A percentile compares a stretch with the other conserved stretches of the same genome.
Conservation (phyloP, 805 yeast genomes). For the Ogataea trehaloabstinens region DNA sequence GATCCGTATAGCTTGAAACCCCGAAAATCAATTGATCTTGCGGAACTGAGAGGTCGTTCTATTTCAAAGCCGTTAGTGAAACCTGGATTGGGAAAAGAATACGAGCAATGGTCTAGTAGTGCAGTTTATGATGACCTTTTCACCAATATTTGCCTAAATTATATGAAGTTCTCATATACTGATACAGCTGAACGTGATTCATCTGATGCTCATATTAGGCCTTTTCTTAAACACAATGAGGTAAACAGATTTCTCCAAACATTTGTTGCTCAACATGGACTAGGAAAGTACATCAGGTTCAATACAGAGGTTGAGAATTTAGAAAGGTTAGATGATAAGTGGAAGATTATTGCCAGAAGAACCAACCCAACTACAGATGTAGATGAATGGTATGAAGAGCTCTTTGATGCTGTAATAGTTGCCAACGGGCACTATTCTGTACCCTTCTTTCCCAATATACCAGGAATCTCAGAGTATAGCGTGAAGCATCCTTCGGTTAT, state of each 20-base stretch:
- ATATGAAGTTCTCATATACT: constrained; percentile 63
- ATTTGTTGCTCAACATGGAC: constrained; percentile 40
- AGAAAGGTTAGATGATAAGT: constrained; percentile 33
- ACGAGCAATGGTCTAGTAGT: constrained; percentile 32
- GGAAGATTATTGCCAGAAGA: constrained; percentile 31
- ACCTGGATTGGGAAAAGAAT: constrained; percentile 13
- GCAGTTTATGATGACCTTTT: constrained; percentile 66
- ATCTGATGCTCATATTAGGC: constrained; percentile 22
- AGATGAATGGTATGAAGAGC: constrained; percentile 41
- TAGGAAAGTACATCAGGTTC: constrained; percentile 39
- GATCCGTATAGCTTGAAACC: constrained; percentile 23
- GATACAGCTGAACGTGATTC: constrained; percentile 40
- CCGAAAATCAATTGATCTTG: constrained; percentile 24
- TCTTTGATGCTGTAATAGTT: constrained; percentile 41
- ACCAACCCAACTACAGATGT: constrained; percentile 6
- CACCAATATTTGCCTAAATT: constrained; percentile 60
- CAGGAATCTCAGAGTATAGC: constrained; percentile 33
- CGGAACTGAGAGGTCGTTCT: constrained; percentile 17
- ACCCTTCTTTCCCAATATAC: constrained; percentile 38
- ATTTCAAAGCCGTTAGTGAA: constrained; percentile 24
- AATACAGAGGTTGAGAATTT: constrained; percentile 43
- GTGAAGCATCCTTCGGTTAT: constrained; percentile 31
- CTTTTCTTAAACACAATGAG: constrained; percentile 52
- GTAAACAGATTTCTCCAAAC: constrained; percentile 56
- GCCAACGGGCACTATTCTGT: constrained; percentile 41